Conservation (phyloP, 2,329 filamentous ascomycete species). For the Nemania serpens region DNA sequence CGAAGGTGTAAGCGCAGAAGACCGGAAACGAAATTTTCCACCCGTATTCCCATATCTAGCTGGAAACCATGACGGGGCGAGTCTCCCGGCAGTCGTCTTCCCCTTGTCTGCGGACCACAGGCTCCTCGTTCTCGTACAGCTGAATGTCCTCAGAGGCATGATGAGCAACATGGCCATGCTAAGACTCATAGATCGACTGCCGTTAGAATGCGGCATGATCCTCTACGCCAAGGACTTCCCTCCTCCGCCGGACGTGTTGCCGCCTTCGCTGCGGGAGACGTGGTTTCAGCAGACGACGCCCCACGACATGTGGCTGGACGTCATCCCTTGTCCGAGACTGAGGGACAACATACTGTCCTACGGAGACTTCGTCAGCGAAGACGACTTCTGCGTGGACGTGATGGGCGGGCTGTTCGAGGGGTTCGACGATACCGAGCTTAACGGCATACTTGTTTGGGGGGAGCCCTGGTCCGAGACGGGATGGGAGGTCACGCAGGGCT, state of each 20-base stretch:
- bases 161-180: constrained; percentile 35
- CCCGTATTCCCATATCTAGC: constrained; percentile 33
- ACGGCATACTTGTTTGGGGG: constrained; percentile 46
- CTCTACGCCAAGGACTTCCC: constrained; percentile 30
- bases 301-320: constrained; percentile 41
- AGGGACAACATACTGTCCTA: constrained; percentile 40
- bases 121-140: constrained; percentile 34
- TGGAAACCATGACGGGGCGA: not conserved
- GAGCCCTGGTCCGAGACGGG: constrained; percentile 42
- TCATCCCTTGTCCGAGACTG: constrained; percentile 35
- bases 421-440: constrained; percentile 34
- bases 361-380: constrained; percentile 31
- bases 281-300: constrained; percentile 32
- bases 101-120: constrained; percentile 35
- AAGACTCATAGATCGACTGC: constrained; percentile 31
- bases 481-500: constrained; percentile 47
- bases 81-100: constrained; percentile 27
- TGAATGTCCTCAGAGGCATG: constrained; percentile 34
- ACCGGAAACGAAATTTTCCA: constrained; percentile 16
- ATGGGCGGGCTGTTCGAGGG: constrained; percentile 39
- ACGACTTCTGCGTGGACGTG: constrained; percentile 40
- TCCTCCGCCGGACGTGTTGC: constrained; percentile 25
- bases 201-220: constrained; percentile 32
- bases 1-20: not conserved
- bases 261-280: constrained; percentile 36